Base-by-base conservation (phyloP, 2,329 filamentous ascomycete species). In the Botrytis elliptica region DNA sequence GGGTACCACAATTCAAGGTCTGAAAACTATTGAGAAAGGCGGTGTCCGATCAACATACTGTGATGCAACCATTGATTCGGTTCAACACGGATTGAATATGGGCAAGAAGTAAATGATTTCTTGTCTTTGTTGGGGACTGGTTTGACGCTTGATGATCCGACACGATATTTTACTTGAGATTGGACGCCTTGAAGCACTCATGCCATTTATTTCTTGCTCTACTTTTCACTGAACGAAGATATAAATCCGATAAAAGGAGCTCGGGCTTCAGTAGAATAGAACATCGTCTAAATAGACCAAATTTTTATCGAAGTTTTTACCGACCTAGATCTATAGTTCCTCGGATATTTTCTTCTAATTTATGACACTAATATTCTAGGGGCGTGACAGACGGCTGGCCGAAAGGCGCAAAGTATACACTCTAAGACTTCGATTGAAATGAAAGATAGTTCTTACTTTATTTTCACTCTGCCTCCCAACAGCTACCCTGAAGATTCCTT, bases 1-100 rank as follows among this genome's bases (percentile, higher is more conserved):
- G 33, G 71, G 71, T 49, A 73, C 71, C 42, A 73, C 71, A 0
- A 73, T 73, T 25, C 71, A 73, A 68, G 71, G 71, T 22, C 42
- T 73, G 4, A 73, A 73, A 33, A 73, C 71, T 14, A 60, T 73
- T 22, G 71, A 73, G 33, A 73, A 73, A 33, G 71, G 71, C 5
- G 64, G 71, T 60, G 42, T 73, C 25, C 59, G 71, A 52, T 73
- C 71, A 59, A 59, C 71, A 62, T 73, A 69, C 22, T 69, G 63
- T 46, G 71, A 73, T 52, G 71, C 71, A 40, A 59, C 66, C 18
- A 69, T 73, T n/a, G 42, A 69, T 69, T 62, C 71, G 10, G 42
- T 57, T 12, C 64, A 69, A 29, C 71, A 73, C 42, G 71, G 49
- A 18, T 62, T 73, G 52, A 73, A 73, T 20, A 73, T 73, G 71